Evolutionary conservation across 2,329 filamentous ascomycete species (phyloP).

Genomic region (Ceratocystiopsis brevicomis): DNA sequence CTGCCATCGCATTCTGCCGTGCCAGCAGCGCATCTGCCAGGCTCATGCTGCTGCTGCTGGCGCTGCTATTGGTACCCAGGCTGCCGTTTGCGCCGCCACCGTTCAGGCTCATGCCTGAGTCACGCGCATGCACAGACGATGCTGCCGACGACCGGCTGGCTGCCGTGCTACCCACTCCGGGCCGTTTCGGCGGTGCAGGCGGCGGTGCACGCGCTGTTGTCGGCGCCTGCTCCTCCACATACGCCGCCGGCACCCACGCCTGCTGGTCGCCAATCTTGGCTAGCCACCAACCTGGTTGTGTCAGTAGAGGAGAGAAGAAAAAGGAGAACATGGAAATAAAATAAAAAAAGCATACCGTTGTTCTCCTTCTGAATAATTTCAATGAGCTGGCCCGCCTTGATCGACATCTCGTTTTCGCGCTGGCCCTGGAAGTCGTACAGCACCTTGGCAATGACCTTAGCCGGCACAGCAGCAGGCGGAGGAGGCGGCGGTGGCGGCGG

Average conservation of each 20-base stretch:
- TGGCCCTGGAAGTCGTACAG: slow-evolving; percentile 83
- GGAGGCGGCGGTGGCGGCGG: slow-evolving; percentile 47
- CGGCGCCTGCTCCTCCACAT: slow-evolving; percentile 65
- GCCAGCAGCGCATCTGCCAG: slow-evolving; percentile 63
- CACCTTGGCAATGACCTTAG: slow-evolving; percentile 69
- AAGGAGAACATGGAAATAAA: background rate
- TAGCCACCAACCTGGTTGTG: slow-evolving; percentile 74
- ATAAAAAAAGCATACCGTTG: slow-evolving; percentile 44
- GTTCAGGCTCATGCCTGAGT: slow-evolving; percentile 47
- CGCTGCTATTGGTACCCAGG: slow-evolving; percentile 37
- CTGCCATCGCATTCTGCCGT: slow-evolving; percentile 58
- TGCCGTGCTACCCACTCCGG: slow-evolving; percentile 45
- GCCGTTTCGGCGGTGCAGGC: slow-evolving; percentile 58
- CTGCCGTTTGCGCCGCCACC: slow-evolving; percentile 32
- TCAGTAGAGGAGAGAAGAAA: background rate
- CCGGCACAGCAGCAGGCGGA: slow-evolving; percentile 43
- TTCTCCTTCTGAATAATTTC: slow-evolving; percentile 86
- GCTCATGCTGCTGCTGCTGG: slow-evolving; percentile 49
- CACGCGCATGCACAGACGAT: slow-evolving; percentile 44
- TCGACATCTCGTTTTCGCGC: slow-evolving; percentile 65
- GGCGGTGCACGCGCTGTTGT: slow-evolving; percentile 44
- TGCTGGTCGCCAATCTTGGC: slow-evolving; percentile 56
- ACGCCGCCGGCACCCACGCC: slow-evolving; percentile 87
- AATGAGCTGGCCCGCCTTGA: slow-evolving; percentile 63
- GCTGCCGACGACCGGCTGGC: slow-evolving; percentile 41